Evolutionary conservation across 805 yeast species (phyloP).

Genomic region (Saturnispora galanensis): DNA sequence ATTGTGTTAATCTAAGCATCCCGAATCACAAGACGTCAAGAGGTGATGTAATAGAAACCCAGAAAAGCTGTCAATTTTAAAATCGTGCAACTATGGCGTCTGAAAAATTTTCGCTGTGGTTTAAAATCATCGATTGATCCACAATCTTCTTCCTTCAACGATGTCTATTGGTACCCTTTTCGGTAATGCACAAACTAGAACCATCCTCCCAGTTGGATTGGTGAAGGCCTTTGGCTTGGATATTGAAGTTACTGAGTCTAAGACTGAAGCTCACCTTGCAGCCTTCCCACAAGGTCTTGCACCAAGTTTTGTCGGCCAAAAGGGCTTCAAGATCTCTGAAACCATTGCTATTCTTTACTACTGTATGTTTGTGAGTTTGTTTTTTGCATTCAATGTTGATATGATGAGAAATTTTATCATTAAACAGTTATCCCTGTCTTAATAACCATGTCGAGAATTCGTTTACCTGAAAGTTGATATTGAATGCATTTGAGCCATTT

Average conservation of each 20-base stretch:
- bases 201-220: constrained; percentile 29
- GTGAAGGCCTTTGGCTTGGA: constrained; percentile 54
- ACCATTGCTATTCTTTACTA: constrained; percentile 54
- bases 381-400: constrained; percentile 10
- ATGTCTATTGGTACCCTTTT: constrained; percentile 30
- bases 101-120: constrained; percentile 2
- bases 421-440: constrained; percentile 84
- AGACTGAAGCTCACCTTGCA: constrained; percentile 30
- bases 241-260: constrained; percentile 26
- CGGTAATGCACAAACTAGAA: constrained; percentile 26
- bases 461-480: constrained; percentile 36
- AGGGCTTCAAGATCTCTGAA: constrained; percentile 67
- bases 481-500: too few species aligned
- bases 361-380: constrained; percentile 21
- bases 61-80: not conserved
- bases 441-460: constrained; percentile 63
- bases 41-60: not conserved
- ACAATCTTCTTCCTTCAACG: constrained; percentile 6
- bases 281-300: constrained; percentile 55
- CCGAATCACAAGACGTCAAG: too few species aligned
- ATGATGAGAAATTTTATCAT: constrained; percentile 47
- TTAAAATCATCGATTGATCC: not conserved
- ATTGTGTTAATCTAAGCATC: too few species aligned
- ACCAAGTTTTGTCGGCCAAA: constrained; percentile 63
- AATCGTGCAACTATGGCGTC: not conserved